These are phyloP conservation scores for Ambrosiella beaveri DNA, from an alignment of 2,329 filamentous ascomycete genomes.

Conservation along the genomic window DNA sequence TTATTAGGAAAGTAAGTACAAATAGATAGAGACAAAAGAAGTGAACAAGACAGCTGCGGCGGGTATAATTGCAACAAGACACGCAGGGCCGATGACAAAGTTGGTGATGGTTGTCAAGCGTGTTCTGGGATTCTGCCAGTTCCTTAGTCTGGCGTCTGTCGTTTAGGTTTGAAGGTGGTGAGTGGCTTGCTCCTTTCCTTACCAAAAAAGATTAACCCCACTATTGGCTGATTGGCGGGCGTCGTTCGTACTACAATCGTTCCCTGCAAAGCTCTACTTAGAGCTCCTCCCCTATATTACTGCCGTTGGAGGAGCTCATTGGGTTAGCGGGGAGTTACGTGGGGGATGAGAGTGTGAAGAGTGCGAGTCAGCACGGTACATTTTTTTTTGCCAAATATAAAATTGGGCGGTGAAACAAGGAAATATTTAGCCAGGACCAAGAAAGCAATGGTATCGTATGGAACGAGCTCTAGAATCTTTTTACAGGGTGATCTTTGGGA, in stretches of 20 bases:
- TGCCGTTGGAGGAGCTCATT: not conserved
- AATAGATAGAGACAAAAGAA: constrained; percentile 15
- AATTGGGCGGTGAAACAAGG: constrained; percentile 4
- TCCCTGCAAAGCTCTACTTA: not conserved
- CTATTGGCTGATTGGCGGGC: too few relatives aligned
- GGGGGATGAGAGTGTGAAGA: constrained; percentile 6
- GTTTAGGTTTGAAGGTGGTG: not conserved
- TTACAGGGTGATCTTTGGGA: not conserved
- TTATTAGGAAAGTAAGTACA: constrained; percentile 25
- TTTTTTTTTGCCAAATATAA: constrained; percentile 1
- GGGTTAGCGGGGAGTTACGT: not conserved
- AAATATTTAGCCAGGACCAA: not conserved
- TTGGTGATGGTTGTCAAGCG: constrained; percentile 3
- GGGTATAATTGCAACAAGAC: not conserved
- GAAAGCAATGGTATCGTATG: constrained; percentile 1
- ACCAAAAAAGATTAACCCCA: not conserved
- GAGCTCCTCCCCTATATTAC: not conserved
- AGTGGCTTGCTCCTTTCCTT: not conserved
- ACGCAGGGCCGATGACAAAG: constrained; percentile 11
- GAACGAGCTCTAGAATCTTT: not conserved
- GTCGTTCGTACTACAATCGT: not conserved
- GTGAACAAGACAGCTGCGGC: constrained; percentile 2
- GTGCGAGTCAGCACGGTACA: not conserved
- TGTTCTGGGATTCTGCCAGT: not conserved
- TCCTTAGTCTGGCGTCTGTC: not conserved